Evolutionary conservation across 1,284 basidiomycete species (phyloP).

Genomic region (Sanghuangporus sanghuang): DNA sequence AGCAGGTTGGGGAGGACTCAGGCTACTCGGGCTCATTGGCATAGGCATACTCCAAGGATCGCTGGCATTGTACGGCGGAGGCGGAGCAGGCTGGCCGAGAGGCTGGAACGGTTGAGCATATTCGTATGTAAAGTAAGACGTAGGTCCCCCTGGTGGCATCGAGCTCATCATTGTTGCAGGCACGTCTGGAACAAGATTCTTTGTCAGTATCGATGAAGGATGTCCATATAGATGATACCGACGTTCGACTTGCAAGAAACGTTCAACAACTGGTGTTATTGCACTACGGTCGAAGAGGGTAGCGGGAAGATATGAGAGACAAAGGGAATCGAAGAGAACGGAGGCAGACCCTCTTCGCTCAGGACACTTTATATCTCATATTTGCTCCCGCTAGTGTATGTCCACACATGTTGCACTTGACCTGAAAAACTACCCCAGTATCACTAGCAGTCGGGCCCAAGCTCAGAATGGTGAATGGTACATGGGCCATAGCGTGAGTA

Average conservation of each 20-base stretch:
- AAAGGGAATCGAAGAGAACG: no score
- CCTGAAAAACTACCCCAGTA: background rate
- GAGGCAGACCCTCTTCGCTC: no score
- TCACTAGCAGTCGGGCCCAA: background rate
- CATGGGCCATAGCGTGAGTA: conserved; percentile 3
- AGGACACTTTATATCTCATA: background rate
- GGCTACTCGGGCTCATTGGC: background rate
- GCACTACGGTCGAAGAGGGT: no score
- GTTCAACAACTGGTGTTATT: background rate
- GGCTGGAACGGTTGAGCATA: background rate
- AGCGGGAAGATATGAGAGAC: no score
- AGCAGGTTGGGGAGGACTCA: background rate
- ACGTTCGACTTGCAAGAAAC: background rate
- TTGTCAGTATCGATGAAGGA: background rate
- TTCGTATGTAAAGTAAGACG: conserved; percentile 1
- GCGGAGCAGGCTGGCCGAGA: background rate
- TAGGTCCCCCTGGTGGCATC: background rate
- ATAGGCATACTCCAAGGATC: background rate
- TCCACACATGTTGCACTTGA: background rate
- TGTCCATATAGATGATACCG: background rate
- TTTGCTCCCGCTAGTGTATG: background rate
- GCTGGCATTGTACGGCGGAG: background rate
- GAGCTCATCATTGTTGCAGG: background rate
- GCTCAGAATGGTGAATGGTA: background rate
- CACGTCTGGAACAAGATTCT: background rate